A percentile compares a stretch with the other conserved stretches of the same genome.
Evolutionary conservation across 345 rosid genomes (phyloP).

Genomic region (Corchorus capsularis): DNA sequence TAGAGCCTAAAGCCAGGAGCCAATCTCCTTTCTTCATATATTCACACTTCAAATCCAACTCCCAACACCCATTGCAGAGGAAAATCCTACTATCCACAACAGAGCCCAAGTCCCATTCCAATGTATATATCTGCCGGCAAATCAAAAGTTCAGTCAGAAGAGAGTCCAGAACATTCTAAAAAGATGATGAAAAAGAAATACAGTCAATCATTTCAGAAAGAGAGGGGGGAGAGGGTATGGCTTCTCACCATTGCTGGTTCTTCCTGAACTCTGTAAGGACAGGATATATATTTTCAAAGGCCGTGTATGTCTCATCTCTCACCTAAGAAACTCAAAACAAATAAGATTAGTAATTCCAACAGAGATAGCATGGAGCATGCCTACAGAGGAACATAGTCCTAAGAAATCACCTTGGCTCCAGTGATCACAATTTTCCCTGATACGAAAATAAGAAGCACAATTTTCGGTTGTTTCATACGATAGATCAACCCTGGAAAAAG

Average conservation of each 20-base stretch:
- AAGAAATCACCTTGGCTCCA: conserved; percentile 80
- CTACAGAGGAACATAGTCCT: background rate
- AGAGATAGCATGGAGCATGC: background rate
- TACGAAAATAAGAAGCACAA: conserved; percentile 93
- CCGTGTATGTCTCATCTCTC: conserved; percentile 88
- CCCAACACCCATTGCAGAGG: background rate
- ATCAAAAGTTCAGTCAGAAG: background rate
- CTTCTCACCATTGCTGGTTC: conserved; percentile 77
- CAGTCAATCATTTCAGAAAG: background rate
- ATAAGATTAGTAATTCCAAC: background rate
- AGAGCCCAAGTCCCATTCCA: background rate
- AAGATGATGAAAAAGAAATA: background rate
- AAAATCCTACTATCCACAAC: background rate
- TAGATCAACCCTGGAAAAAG: conserved; percentile 95
- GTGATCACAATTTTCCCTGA: conserved; percentile 98
- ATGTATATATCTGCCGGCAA: background rate
- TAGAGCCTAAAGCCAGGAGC: background rate
- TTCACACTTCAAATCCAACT: conserved; percentile 6
- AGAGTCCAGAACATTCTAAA: background rate
- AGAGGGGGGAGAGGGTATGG: background rate
- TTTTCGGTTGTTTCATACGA: conserved; percentile 95
- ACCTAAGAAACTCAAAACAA: conserved; percentile 40
- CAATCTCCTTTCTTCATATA: background rate
- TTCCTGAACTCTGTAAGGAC: conserved; percentile 92
- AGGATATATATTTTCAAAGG: conserved; percentile 96